Conservation (phyloP, 1,284 basidiomycete genomes). For the Amylostereum areolatum region DNA sequence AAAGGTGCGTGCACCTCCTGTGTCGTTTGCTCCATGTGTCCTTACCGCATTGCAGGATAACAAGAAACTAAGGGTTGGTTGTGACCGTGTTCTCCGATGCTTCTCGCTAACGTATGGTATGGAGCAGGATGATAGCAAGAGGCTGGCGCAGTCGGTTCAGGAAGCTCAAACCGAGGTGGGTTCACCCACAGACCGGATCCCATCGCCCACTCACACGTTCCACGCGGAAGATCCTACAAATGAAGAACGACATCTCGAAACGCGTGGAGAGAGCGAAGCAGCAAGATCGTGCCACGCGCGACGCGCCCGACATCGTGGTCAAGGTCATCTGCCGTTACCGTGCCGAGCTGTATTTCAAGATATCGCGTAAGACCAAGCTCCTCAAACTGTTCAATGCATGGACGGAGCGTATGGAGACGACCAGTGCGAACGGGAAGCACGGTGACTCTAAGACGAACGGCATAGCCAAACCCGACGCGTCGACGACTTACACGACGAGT, state of each 20-base stretch:
- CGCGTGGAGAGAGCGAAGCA: conserved; percentile 68
- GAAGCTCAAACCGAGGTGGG: conserved; percentile 75
- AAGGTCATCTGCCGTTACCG: conserved; percentile 82
- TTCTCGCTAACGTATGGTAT: conserved; percentile 15
- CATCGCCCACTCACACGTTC: conserved; percentile 6
- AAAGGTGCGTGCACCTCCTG: conserved; percentile 45
- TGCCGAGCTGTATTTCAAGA: conserved; percentile 83
- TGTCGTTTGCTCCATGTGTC: conserved; percentile 10
- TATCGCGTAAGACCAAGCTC: conserved; percentile 79
- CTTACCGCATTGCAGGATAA: conserved; percentile 53
- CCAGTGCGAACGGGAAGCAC: conserved; percentile 16
- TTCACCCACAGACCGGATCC: conserved; percentile 1
- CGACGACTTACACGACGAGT: conserved; percentile 27
- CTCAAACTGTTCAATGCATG: conserved; percentile 76
- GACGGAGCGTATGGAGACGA: conserved; percentile 75
- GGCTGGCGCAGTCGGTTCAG: conserved; percentile 68
- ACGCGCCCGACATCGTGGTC: conserved; percentile 77
- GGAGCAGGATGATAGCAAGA: conserved; percentile 72
- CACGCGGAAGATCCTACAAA: conserved; percentile 53
- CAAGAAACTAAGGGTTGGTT: conserved; percentile 70
- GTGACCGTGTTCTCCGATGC: conserved; percentile 4
- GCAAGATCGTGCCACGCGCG: conserved; percentile 70
- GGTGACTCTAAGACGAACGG: conserved; percentile 32
- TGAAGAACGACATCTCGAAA: conserved; percentile 72
- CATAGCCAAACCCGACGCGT: conserved; percentile 38